Conservation (phyloP, 2,329 filamentous ascomycete species). For the Penicillium italicum region DNA sequence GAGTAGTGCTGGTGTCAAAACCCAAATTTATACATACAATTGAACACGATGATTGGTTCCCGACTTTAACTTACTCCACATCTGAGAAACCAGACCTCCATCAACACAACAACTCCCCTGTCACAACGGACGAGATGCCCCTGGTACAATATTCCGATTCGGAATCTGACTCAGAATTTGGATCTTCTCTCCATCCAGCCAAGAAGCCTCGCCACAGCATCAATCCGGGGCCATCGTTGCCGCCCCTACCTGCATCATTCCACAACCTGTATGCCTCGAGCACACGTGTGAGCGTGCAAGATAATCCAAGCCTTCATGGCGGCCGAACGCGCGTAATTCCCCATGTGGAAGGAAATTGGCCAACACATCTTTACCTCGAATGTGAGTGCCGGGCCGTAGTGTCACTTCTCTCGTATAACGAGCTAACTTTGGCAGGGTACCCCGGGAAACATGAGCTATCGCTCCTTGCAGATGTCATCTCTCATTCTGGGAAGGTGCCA, state of each 20-base stretch:
- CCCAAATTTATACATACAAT: not conserved
- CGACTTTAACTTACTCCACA: not conserved
- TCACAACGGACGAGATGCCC: slow-evolving; percentile 45
- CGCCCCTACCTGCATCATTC: slow-evolving; percentile 75
- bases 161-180: slow-evolving; percentile 36
- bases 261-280: slow-evolving; percentile 86
- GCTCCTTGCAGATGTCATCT: slow-evolving; percentile 31
- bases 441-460: slow-evolving; percentile 37
- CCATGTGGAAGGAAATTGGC: slow-evolving; percentile 87
- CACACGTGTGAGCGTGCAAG: slow-evolving; percentile 69
- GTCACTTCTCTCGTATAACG: not conserved
- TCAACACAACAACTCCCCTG: not conserved
- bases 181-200: slow-evolving; percentile 16
- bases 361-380: slow-evolving; percentile 86
- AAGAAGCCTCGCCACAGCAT: slow-evolving; percentile 25
- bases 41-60: not conserved
- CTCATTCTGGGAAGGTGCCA: slow-evolving; percentile 38
- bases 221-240: slow-evolving; percentile 46
- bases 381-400: slow-evolving; percentile 57
- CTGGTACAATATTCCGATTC: slow-evolving; percentile 62
- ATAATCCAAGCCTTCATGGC: slow-evolving; percentile 80
- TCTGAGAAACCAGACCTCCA: not conserved
- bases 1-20: not conserved
- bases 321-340: slow-evolving; percentile 78
- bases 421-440: slow-evolving; percentile 36